Evolutionary conservation across 306 rosid species (phyloP).

Genomic region (Casuarina equisetifolia): DNA sequence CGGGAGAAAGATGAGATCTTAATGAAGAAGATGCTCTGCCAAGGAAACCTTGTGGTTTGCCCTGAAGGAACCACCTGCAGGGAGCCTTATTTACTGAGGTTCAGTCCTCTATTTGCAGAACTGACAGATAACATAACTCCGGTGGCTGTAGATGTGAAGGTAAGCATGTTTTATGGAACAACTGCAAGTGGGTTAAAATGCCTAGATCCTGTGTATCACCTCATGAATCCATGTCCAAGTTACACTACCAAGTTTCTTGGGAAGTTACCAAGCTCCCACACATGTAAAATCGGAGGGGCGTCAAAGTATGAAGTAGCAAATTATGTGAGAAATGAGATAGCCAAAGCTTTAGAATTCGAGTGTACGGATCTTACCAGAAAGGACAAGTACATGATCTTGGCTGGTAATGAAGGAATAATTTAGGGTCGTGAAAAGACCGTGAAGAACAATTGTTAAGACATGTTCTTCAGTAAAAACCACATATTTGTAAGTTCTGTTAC

Average conservation of each 20-base stretch:
- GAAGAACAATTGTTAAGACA: not conserved
- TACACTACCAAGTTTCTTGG: conserved; percentile 37
- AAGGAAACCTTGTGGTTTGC: conserved; percentile 63
- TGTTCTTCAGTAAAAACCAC: not conserved
- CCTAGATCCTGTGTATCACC: conserved; percentile 48
- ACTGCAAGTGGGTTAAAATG: conserved; percentile 59
- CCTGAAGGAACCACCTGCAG: conserved; percentile 89
- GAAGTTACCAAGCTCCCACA: conserved; percentile 27
- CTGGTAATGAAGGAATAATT: conserved; percentile 54
- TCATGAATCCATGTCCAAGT: conserved; percentile 52
- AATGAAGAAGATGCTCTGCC: conserved; percentile 43
- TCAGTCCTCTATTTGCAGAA: conserved; percentile 75
- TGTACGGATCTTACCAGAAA: conserved; percentile 65
- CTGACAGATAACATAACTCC: conserved; percentile 58
- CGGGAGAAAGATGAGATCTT: conserved; percentile 43
- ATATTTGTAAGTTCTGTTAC: too few relatives aligned
- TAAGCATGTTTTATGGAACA: conserved; percentile 65
- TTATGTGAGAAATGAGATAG: conserved; percentile 59
- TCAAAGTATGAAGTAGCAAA: conserved; percentile 65
- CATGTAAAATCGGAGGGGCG: conserved; percentile 45
- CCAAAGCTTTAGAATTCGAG: conserved; percentile 46
- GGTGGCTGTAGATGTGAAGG: conserved; percentile 54
- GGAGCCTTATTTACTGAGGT: conserved; percentile 70
- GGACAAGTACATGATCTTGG: conserved; percentile 60
- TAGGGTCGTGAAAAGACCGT: not conserved